Evolutionary conservation across 2,329 filamentous ascomycete species (phyloP), one percentile per base, ranked within the genome.

Genomic region (Colletotrichum sp.): DNA sequence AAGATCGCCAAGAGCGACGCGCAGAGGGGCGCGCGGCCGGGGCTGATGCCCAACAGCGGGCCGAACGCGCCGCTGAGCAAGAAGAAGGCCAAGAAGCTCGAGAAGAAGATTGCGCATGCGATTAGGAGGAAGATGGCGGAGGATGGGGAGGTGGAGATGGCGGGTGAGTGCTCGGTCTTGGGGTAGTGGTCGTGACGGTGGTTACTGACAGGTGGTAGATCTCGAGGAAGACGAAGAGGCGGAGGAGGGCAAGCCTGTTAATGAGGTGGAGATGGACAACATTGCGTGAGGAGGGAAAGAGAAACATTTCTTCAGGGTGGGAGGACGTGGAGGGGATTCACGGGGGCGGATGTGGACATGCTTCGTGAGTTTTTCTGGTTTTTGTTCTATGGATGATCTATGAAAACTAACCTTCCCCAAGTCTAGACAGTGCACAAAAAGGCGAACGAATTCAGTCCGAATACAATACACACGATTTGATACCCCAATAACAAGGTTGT

Each of bases 51-150:
- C 0, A 92, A 86, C 16, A 91, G 89, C 83, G 90, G 90, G 0
- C 90, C 90, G 0, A 85, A 88, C 39, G 84, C 84, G 2, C 84
- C 87, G 24, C 64, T 91, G 39, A 91, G 90, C 83, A 83, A 83
- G 64, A 92, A 92, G 88, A 89, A 88, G 87, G 84, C 85, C 81
- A 85, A 87, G 78, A 92, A 92, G 87, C 72, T 92, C 49, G 88
- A 92, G 81, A 87, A 88, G 85, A 87, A 88, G 83, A 80, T 90
- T 82, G 86, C 85, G 3, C 85, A 91, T 78, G 90, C 89, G 21
- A 72, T 91, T 71, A 87, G 88, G 85, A 85, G 90, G 75, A 90
- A 88, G 83, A 87, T 87, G 81, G 89, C 87, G 77, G 86, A 82
- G 2, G 87, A 87, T 55, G 89, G 88, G 15, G 89, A 88, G 78